phyloP scores from a whole-genome alignment of 2,329 filamentous ascomycete species.

The Aspergillus sp. region DNA sequence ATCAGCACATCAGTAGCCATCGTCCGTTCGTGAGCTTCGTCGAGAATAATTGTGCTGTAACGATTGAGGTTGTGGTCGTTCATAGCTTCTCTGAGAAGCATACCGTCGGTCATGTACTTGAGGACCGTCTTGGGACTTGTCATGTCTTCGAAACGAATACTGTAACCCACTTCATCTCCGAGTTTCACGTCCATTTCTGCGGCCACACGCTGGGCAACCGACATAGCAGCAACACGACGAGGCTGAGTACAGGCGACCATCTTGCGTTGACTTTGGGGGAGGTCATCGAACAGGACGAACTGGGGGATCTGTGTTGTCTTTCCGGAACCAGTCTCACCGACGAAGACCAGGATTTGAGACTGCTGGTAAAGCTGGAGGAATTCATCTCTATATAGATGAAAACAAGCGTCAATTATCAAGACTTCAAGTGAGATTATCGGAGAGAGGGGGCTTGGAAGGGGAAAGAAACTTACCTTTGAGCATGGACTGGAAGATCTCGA shows the following conservation, averaged over 20 bases:
- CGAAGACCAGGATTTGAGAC: constrained; percentile 94
- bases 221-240: constrained; percentile 96
- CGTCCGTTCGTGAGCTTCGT: constrained; percentile 97
- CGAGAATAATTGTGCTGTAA: constrained; percentile 96
- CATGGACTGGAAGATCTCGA: constrained; percentile 82
- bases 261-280: constrained; percentile 79
- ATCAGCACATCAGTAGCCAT: constrained; percentile 96
- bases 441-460: too few species aligned
- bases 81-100: constrained; percentile 94
- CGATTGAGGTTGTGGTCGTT: constrained; percentile 86
- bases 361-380: constrained; percentile 91
- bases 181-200: constrained; percentile 92
- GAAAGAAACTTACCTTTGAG: constrained; percentile 64
- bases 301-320: constrained; percentile 99
- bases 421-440: not conserved
- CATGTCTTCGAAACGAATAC: constrained; percentile 96
- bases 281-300: constrained; percentile 94
- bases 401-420: not conserved
- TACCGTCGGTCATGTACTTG: constrained; percentile 99
- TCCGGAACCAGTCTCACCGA: constrained; percentile 97
- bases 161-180: constrained; percentile 95
- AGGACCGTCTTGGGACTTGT: constrained; percentile 83
- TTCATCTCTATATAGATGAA: constrained; percentile 60
- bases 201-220: constrained; percentile 94
- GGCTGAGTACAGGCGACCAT: constrained; percentile 97